These are phyloP conservation scores for Marvania coccoides DNA, from an alignment of 139 green algal species.

Conservation along the genomic window DNA sequence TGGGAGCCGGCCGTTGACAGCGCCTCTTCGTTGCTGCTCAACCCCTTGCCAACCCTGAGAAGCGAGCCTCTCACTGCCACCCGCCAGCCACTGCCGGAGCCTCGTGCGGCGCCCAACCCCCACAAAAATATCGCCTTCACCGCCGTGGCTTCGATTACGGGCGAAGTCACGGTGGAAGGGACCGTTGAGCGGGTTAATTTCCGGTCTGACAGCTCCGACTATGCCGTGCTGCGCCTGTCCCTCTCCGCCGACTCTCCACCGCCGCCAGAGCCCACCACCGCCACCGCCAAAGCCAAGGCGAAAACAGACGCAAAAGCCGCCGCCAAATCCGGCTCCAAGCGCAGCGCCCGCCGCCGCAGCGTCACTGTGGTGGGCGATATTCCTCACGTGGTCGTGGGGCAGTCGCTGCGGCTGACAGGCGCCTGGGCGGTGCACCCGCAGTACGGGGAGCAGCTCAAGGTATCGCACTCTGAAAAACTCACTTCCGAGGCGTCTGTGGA, in stretches of 20 bases:
- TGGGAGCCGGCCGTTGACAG: too few relatives aligned
- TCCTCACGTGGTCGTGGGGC: conserved; percentile 16
- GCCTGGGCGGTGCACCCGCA: conserved; percentile 29
- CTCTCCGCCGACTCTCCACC: background rate
- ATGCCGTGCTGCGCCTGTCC: conserved; percentile 23
- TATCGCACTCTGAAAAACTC: background rate
- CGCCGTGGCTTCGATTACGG: too few relatives aligned
- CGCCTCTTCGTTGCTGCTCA: too few relatives aligned
- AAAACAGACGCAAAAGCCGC: background rate
- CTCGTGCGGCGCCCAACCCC: too few relatives aligned
- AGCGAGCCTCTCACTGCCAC: too few relatives aligned
- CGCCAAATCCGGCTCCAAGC: background rate
- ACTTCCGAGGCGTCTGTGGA: background rate
- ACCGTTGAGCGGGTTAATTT: conserved; percentile 23
- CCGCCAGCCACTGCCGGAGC: too few relatives aligned
- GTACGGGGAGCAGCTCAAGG: conserved; percentile 30
- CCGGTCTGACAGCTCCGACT: conserved; percentile 13
- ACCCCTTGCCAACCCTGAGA: too few relatives aligned
- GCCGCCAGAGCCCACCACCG: background rate
- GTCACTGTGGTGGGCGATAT: conserved; percentile 32
- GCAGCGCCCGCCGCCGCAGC: background rate
- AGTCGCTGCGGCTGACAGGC: conserved; percentile 23
- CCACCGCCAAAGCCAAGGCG: background rate
- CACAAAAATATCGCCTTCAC: too few relatives aligned
- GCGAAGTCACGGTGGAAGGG: conserved; percentile 9